Evolutionary conservation across 2,329 filamentous ascomycete genomes (phyloP), one percentile per base, ranked within the genome.

Genomic region (Clarireedia paspali): DNA sequence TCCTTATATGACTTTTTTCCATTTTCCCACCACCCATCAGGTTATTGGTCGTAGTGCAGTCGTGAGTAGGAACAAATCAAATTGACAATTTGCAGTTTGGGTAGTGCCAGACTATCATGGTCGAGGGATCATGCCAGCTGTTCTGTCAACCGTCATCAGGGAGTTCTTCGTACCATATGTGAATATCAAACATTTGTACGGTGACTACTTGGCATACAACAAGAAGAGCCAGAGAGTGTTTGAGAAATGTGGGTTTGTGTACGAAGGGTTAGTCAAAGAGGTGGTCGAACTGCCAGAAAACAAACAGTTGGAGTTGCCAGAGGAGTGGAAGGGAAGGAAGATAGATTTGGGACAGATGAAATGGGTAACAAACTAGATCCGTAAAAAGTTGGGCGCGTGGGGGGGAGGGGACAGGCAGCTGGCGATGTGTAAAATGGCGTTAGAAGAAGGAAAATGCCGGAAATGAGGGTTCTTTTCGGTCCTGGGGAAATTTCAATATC

Each of bases 201-300:
- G 47, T 2, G 26, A 48, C n/a, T 58, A 56, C n/a, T 14, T 58
- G 4, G 47, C 48, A 6, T 47, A 51, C 20, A 57, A 59, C 10
- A 3, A 7, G 14, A 47, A 47, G 23, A 59, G 57, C 47, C 52
- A 44, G 15, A 52, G 51, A 14, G 57, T 57, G 12, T 55, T 59
- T 39, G 57, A 59, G n/a, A 59, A 59, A 17, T 51, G 50, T 49
- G 57, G 57, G 6, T 59, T 59, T 46, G 44, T n/a, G 6, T 51
- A 44, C 46, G 40, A 36, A 9, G 48, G 47, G 14, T 26, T 47
- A 30, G 44, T 30, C 6, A 24, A 48, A 23, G 45, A 14, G 5
- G 45, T 49, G 1, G 36, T 49, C 12, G 36, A 12, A 6, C 5
- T 54, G 5, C 42, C 38, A 5, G 36, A 42, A 20, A 38, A 30